Percentiles rank a stretch among this genome's conserved stretches.
These are phyloP conservation scores for Bassia scoparia DNA, from an alignment of 148 eudicot genomes.

Conservation along the genomic window DNA sequence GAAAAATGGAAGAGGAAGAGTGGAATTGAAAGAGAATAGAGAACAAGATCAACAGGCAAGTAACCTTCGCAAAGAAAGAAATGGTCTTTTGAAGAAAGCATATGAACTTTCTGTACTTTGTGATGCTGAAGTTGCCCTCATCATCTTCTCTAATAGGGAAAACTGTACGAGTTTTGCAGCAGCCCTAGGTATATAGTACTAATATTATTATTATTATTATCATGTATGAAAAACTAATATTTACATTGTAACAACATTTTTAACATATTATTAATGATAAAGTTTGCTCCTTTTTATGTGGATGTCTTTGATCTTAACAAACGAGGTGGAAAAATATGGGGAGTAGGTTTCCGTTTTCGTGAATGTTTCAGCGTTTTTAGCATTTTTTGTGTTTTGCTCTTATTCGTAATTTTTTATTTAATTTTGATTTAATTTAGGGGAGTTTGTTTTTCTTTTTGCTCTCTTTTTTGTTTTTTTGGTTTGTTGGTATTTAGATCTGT, in stretches of 20 bases:
- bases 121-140: conserved; percentile 61
- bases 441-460: conserved; percentile 21
- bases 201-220: too few relatives aligned
- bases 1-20: conserved; percentile 61
- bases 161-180: conserved; percentile 57
- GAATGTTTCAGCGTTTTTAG: conserved; percentile 59
- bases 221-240: not conserved
- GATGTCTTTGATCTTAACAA: conserved; percentile 2
- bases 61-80: conserved; percentile 56
- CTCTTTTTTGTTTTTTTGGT: conserved; percentile 6
- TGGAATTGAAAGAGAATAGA: conserved; percentile 59
- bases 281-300: not conserved
- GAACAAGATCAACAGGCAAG: conserved; percentile 65
- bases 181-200: conserved; percentile 40
- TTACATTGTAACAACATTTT: not conserved
- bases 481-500: conserved; percentile 9
- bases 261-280: not conserved
- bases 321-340: not conserved
- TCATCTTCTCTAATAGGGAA: conserved; percentile 65
- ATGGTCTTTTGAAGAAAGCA: conserved; percentile 61
- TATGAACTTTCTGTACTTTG: conserved; percentile 59
- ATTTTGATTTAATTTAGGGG: too few relatives aligned
- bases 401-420: not conserved
- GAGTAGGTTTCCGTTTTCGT: conserved; percentile 47
- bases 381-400: conserved; percentile 23